Percentiles rank a stretch among this genome's conserved stretches.
phyloP scores from a whole-genome alignment of 1,284 basidiomycete species.

The Apiotrichum mycotoxinovorans region DNA sequence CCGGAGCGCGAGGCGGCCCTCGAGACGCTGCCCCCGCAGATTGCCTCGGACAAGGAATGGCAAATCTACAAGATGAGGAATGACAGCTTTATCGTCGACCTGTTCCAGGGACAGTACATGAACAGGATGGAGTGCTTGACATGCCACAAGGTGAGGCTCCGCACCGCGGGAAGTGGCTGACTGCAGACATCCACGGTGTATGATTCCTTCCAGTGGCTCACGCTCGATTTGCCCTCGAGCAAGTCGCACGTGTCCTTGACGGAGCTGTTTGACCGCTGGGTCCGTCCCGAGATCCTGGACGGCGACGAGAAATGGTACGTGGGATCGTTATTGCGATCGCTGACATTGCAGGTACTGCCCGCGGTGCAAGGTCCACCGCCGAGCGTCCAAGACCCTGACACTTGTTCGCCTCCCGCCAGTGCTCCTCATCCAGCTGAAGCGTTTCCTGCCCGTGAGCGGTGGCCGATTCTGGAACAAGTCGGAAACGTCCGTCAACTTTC shows the following conservation, averaged over 20 bases:
- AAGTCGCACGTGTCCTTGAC: conserved; percentile 68
- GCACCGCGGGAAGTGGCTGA: conserved; percentile 50
- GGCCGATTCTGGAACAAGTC: conserved; percentile 87
- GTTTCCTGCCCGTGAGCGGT: conserved; percentile 82
- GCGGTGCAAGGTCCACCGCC: conserved; percentile 77
- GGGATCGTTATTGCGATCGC: neutral
- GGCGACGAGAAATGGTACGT: conserved; percentile 90
- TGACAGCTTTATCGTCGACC: conserved; percentile 91
- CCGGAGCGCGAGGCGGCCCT: conserved; percentile 82
- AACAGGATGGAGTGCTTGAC: conserved; percentile 86
- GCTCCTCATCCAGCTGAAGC: conserved; percentile 91
- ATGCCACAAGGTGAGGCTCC: conserved; percentile 71
- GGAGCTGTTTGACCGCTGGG: conserved; percentile 85
- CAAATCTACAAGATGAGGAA: conserved; percentile 82
- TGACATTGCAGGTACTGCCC: conserved; percentile 77
- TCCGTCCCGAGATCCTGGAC: conserved; percentile 85
- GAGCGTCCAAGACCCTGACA: conserved; percentile 80
- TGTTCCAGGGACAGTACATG: conserved; percentile 95
- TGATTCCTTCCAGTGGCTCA: conserved; percentile 94
- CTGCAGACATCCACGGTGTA: conserved; percentile 91
- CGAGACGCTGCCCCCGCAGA: conserved; percentile 77
- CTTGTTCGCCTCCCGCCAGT: conserved; percentile 87
- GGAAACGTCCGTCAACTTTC: conserved; percentile 85
- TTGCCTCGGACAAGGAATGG: conserved; percentile 94
- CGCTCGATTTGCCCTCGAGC: conserved; percentile 76